Base-by-base conservation (phyloP, 352 stramenopile genomes). In the Phytophthora niederhauseri region DNA sequence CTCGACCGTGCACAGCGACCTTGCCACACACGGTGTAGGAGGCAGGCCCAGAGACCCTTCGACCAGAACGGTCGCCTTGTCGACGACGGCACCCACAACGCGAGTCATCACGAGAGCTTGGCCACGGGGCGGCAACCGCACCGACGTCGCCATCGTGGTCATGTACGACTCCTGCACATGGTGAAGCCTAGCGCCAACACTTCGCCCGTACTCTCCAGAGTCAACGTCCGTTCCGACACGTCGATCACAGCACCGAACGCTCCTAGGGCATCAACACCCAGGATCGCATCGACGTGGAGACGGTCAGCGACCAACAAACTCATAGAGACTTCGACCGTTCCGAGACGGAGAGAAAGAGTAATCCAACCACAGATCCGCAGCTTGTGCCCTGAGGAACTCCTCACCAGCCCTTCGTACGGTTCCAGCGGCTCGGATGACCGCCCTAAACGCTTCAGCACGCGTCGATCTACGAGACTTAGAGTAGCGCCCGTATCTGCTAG, bases 61-160 rank as follows among this genome's bases (percentile, higher is more conserved):
- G 5, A 66, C 49, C 7, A 66, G 9, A 9, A 66, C 59, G 2
- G 34, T 58, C 2, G 48, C 20, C 1, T 28, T 12, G 1, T 66
- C 36, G 0, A 1, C 8, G 2, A 51, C 31, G 0, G n/a, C 12
- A 0, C 48, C 49, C 0, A n/a, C 15, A 0, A 54, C 59, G 0
- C 17, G 24, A 5, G 59, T 43, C n/a, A 22, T 49, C 14, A 66
- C 49, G 1, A 66, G n/a, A 6, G 59, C 59, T 53, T 58, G 59
- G 6, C 43, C 57, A 5, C 17, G 9, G 0, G 57, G 41, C 0
- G 41, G 43, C 1, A 63, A 17, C 0, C 43, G 41, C 0, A 48
- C 28, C 7, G 28, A 54, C 12, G 17, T n/a, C 3, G 28, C 17
- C 41, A 63, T 45, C 5, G 41, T 11, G 2, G 38, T 14, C 15